Percentiles rank a stretch among this genome's conserved stretches.
Evolutionary conservation across 768 basidiomycete species (phyloP).

Genomic region (Neoboletus subvelutipes): DNA sequence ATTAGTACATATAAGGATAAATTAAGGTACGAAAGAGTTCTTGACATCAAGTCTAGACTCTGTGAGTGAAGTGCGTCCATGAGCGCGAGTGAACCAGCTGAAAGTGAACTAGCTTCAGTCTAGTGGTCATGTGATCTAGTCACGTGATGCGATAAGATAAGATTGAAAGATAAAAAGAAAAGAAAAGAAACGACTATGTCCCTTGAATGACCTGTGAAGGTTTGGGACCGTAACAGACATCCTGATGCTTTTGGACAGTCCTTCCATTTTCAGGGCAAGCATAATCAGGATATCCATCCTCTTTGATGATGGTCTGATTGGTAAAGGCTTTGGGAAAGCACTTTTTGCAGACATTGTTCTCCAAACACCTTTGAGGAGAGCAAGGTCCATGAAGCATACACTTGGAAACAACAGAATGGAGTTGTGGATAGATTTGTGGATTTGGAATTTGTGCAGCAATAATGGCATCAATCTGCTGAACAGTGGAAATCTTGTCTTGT

Average conservation of each 20-base stretch:
- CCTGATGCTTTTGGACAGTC: not conserved
- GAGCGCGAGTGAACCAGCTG: no score
- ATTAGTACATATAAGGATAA: no score
- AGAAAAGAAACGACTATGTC: no score
- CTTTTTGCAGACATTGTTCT: not conserved
- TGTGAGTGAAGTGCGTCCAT: no score
- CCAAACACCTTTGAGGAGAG: not conserved
- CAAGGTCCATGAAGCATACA: not conserved
- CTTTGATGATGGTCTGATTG: not conserved
- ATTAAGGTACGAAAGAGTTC: no score
- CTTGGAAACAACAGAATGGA: not conserved
- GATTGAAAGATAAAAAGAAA: no score
- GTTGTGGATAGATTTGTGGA: not conserved
- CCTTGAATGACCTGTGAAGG: no score
- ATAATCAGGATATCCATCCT: not conserved
- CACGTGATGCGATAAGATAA: no score
- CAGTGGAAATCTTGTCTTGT: not conserved
- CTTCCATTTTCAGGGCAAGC: not conserved
- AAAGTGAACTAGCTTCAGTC: no score
- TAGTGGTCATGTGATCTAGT: no score
- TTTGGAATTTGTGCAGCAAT: not conserved
- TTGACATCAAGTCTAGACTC: no score
- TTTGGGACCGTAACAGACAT: no score
- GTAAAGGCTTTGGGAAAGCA: not conserved
- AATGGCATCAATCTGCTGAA: not conserved